A percentile compares a stretch with the other conserved stretches of the same genome.
Evolutionary conservation across 2,329 filamentous ascomycete species (phyloP).

Genomic region (Colletotrichum zoysiae): DNA sequence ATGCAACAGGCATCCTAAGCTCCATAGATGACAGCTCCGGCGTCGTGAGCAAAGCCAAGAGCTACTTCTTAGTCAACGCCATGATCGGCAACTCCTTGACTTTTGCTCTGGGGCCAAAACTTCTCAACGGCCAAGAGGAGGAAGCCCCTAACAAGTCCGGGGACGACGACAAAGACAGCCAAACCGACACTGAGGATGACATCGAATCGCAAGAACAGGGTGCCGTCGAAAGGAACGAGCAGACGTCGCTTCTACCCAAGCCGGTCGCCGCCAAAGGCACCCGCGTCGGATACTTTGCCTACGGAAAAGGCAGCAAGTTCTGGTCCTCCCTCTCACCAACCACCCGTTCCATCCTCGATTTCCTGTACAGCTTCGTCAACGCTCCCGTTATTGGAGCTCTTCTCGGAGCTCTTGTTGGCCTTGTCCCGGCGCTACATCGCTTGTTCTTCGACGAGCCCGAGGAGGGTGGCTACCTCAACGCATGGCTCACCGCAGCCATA

Average conservation of each 20-base stretch:
- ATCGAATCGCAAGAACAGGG: conserved; percentile 35
- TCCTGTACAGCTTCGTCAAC: conserved; percentile 66
- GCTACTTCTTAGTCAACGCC: conserved; percentile 75
- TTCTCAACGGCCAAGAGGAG: conserved; percentile 39
- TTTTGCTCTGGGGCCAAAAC: conserved; percentile 69
- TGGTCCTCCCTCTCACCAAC: conserved; percentile 27
- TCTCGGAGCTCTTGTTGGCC: conserved; percentile 69
- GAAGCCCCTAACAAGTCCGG: conserved; percentile 27
- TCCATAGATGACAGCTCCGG: conserved; percentile 58
- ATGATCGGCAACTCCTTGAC: conserved; percentile 74
- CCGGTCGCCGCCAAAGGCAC: conserved; percentile 50
- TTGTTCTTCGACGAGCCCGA: conserved; percentile 71
- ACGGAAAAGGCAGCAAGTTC: conserved; percentile 23
- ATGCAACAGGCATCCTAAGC: conserved; percentile 67
- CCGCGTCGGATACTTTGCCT: conserved; percentile 19
- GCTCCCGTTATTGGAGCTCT: conserved; percentile 72
- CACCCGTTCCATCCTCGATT: conserved; percentile 51
- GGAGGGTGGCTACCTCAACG: conserved; percentile 73
- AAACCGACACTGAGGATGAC: background rate
- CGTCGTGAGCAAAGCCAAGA: conserved; percentile 70
- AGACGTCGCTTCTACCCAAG: conserved; percentile 32
- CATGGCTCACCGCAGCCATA: conserved; percentile 73
- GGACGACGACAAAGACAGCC: background rate
- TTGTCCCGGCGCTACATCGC: conserved; percentile 69
- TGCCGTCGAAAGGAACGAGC: conserved; percentile 31